A percentile compares a stretch with the other conserved stretches of the same genome.
phyloP scores from a whole-genome alignment of 2,329 filamentous ascomycete genomes.

The Blastomyces gilchristii region DNA sequence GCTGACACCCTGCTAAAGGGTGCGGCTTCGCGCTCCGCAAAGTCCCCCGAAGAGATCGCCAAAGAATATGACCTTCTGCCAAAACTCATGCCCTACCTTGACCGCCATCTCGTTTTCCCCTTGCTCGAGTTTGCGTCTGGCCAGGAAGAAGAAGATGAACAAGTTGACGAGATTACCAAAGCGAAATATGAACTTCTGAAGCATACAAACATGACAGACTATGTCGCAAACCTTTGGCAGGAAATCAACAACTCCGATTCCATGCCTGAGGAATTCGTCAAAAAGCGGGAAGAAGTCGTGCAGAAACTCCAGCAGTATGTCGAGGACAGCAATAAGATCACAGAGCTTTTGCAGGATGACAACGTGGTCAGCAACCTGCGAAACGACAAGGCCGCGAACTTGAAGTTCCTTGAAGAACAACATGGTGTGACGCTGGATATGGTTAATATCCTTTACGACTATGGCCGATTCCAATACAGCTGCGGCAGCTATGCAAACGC shows the following conservation, averaged over 20 bases:
- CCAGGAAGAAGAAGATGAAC: constrained; percentile 65
- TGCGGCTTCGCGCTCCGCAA: constrained; percentile 36
- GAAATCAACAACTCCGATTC: constrained; percentile 73
- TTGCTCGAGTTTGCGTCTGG: constrained; percentile 83
- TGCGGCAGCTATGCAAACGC: constrained; percentile 88
- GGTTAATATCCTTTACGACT: constrained; percentile 92
- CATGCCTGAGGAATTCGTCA: constrained; percentile 72
- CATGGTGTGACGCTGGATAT: constrained; percentile 91
- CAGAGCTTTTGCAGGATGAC: constrained; percentile 73
- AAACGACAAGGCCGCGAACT: constrained; percentile 96
- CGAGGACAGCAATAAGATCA: constrained; percentile 80
- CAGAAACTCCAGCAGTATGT: constrained; percentile 71
- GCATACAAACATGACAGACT: constrained; percentile 98
- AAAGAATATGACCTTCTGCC: constrained; percentile 72
- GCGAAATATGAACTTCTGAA: constrained; percentile 91
- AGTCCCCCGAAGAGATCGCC: constrained; percentile 45
- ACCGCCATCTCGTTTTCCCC: constrained; percentile 92
- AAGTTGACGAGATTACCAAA: constrained; percentile 57
- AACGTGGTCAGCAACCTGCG: constrained; percentile 83
- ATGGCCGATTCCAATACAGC: constrained; percentile 95
- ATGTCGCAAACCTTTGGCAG: constrained; percentile 82
- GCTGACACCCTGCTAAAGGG: constrained; percentile 42
- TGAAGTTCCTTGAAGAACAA: constrained; percentile 94
- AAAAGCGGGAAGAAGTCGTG: constrained; percentile 83
- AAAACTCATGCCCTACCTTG: constrained; percentile 82